Conservation (phyloP, 106 monocot genomes). For the Allium sativum region DNA sequence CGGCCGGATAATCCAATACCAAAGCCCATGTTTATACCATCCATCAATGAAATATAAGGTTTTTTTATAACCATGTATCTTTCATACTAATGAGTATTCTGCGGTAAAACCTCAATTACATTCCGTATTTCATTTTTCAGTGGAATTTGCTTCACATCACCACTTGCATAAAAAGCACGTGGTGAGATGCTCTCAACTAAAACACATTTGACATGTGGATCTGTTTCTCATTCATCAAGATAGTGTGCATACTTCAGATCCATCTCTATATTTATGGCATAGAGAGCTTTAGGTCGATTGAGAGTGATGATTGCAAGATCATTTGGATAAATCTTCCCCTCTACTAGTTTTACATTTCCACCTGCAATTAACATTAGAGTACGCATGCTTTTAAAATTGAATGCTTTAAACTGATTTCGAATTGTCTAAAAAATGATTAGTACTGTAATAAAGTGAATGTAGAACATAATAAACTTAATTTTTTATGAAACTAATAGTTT, state of each 20-base stretch:
- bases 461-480: too few relatives aligned
- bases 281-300: conserved; percentile 86
- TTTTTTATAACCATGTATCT: conserved; percentile 67
- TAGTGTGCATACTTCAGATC: conserved; percentile 58
- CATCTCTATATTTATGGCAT: conserved; percentile 95
- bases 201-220: conserved; percentile 77
- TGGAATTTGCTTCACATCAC: conserved; percentile 71
- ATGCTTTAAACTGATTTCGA: neutral
- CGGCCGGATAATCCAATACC: conserved; percentile 97
- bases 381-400: conserved; percentile 13
- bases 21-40: conserved; percentile 98
- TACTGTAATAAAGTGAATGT: too few relatives aligned
- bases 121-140: conserved; percentile 30
- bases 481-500: too few relatives aligned
- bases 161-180: conserved; percentile 94
- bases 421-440: neutral
- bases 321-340: conserved; percentile 64
- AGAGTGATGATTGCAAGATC: conserved; percentile 89
- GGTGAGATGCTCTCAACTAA: conserved; percentile 83
- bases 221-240: conserved; percentile 73
- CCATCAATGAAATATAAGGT: conserved; percentile 92
- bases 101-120: conserved; percentile 72
- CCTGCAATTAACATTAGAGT: conserved; percentile 42
- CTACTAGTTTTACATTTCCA: conserved; percentile 56
- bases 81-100: conserved; percentile 92